Conservation (phyloP, 768 basidiomycete species). For the Phaeotremella skinneri region DNA sequence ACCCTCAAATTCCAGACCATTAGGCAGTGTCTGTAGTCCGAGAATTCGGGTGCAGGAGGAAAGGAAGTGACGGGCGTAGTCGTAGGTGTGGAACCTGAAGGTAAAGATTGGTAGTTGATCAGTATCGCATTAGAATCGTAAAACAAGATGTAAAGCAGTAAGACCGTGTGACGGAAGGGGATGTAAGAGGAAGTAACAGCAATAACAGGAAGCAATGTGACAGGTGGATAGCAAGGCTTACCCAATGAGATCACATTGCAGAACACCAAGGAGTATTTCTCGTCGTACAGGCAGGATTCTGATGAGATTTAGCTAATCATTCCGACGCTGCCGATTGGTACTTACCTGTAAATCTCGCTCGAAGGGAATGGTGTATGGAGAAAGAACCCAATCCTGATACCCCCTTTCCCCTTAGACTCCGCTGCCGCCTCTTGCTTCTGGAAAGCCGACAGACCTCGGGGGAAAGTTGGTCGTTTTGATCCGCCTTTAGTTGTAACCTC, state of each 20-base stretch:
- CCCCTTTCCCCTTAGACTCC: conserved; percentile 49
- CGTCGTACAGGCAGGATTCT: conserved; percentile 95
- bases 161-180: not conserved
- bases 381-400: conserved; percentile 96
- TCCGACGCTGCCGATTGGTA: conserved; percentile 9
- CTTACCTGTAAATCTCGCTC: conserved; percentile 92
- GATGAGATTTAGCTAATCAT: conserved; percentile 1
- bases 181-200: not conserved
- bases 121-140: not conserved
- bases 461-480: conserved; percentile 55
- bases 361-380: conserved; percentile 97
- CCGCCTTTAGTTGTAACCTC: conserved; percentile 56
- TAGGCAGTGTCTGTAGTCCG: conserved; percentile 92
- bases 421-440: conserved; percentile 46
- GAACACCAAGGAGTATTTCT: conserved; percentile 92
- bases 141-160: too few species aligned
- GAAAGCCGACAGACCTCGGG: conserved; percentile 33
- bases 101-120: not conserved
- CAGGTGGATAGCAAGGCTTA: conserved; percentile 16
- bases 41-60: conserved; percentile 97
- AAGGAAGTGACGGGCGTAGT: conserved; percentile 98
- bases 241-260: conserved; percentile 95
- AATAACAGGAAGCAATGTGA: not conserved
- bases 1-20: conserved; percentile 94
- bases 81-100: conserved; percentile 86